Conservation (phyloP, 257 asterid genomes). For the Voacanga thouarsii region DNA sequence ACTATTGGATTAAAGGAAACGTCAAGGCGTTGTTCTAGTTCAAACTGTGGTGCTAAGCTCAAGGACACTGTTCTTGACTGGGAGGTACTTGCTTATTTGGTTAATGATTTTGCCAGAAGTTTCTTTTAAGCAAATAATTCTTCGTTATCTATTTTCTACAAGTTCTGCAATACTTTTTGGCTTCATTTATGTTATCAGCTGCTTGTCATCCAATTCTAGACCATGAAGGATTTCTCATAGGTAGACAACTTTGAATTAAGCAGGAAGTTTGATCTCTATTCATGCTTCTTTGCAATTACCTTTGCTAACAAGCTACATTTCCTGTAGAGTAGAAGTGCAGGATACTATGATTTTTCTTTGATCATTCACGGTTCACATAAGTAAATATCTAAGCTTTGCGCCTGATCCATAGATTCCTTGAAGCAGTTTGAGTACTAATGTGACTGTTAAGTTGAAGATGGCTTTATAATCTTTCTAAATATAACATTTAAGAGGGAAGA, state of each 20-base stretch:
- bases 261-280: neutral
- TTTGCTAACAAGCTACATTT: neutral
- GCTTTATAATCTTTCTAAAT: neutral
- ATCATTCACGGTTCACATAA: neutral
- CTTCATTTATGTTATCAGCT: neutral
- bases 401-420: neutral
- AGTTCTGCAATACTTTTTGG: neutral
- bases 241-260: neutral
- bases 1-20: constrained; percentile 92
- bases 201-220: neutral
- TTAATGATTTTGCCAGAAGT: neutral
- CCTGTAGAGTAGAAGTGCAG: neutral
- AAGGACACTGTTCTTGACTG: constrained; percentile 97
- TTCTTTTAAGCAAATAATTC: neutral
- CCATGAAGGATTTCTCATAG: neutral
- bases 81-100: constrained; percentile 58
- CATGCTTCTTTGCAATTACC: neutral
- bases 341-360: neutral
- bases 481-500: neutral
- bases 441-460: neutral
- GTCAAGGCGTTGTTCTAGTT: constrained; percentile 64
- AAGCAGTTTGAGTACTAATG: neutral
- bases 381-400: neutral
- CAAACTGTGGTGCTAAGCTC: constrained; percentile 69
- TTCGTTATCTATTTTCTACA: too few species aligned